Evolutionary conservation across 2,329 filamentous ascomycete species (phyloP).

Genomic region (Dendryphion nanum): DNA sequence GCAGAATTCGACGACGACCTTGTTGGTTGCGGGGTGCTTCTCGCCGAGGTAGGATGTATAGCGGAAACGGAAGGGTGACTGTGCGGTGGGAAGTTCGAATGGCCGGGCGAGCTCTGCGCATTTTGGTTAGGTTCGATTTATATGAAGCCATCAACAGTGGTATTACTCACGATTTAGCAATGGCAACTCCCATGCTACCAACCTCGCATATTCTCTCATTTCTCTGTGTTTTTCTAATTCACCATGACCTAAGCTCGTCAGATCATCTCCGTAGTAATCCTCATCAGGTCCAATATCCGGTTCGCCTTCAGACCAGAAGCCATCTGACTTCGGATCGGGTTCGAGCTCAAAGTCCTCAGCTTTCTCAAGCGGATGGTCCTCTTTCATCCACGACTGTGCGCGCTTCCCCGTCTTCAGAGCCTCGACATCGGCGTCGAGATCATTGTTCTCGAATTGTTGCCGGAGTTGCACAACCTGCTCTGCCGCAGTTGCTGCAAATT

Average conservation of each 20-base stretch:
- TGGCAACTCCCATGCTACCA: slow-evolving; percentile 95
- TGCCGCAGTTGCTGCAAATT: slow-evolving; percentile 6
- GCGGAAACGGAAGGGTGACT: slow-evolving; percentile 82
- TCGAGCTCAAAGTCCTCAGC: slow-evolving; percentile 22
- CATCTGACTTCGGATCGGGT: slow-evolving; percentile 8
- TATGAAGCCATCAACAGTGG: slow-evolving; percentile 1
- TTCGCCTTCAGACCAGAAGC: slow-evolving; percentile 40
- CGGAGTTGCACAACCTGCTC: slow-evolving; percentile 22
- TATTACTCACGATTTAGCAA: slow-evolving; percentile 72
- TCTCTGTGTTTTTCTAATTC: slow-evolving; percentile 89
- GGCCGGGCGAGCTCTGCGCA: slow-evolving; percentile 74
- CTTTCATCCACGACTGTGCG: slow-evolving; percentile 1
- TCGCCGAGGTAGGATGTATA: slow-evolving; percentile 98
- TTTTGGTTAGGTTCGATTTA: background rate
- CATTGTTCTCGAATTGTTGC: slow-evolving; percentile 21
- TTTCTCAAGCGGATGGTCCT: too few species aligned
- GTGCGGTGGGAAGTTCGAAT: slow-evolving; percentile 67
- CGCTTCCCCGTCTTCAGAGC: slow-evolving; percentile 1
- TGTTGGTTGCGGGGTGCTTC: slow-evolving; percentile 82
- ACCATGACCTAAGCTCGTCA: slow-evolving; percentile 77
- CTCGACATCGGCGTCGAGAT: slow-evolving; percentile 15
- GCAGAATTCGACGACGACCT: slow-evolving; percentile 90
- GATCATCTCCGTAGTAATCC: slow-evolving; percentile 76
- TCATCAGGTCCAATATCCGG: slow-evolving; percentile 56
- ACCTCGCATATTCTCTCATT: slow-evolving; percentile 79